A percentile compares a stretch with the other conserved stretches of the same genome.
Conservation (phyloP, 2,329 filamentous ascomycete genomes). For the Aspergillus caelatus region DNA sequence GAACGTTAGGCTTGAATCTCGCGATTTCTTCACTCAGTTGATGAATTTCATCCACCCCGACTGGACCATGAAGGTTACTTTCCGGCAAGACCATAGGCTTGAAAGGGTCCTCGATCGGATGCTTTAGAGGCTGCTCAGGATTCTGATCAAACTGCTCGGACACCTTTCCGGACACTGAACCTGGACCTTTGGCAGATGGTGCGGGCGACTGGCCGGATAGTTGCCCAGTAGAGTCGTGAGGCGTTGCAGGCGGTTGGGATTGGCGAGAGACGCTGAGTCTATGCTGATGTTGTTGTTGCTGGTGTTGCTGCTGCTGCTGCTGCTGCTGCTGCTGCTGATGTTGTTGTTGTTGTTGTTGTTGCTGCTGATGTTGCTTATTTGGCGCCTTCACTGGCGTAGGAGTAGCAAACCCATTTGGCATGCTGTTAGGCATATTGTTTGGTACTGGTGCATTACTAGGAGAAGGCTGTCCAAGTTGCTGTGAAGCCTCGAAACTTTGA, state of each 20-base stretch:
- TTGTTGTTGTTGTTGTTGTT: constrained; percentile 18
- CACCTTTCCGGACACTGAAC: constrained; percentile 31
- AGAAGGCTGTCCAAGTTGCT: constrained; percentile 36
- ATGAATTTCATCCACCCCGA: constrained; percentile 67
- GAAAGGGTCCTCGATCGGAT: constrained; percentile 48
- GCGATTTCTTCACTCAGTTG: constrained; percentile 69
- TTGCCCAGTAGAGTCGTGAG: constrained; percentile 32
- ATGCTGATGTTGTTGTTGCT: constrained; percentile 26
- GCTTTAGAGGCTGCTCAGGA: constrained; percentile 36
- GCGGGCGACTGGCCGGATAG: constrained; percentile 32
- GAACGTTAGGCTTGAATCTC: constrained; percentile 72
- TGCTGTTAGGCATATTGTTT: constrained; percentile 34
- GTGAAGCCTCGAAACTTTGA: constrained; percentile 48
- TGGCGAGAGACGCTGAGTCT: constrained; percentile 36
- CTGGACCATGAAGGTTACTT: constrained; percentile 69
- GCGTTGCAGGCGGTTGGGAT: constrained; percentile 35
- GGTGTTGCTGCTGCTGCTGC: constrained; percentile 19
- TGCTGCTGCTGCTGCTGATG: constrained; percentile 17
- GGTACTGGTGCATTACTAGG: constrained; percentile 33
- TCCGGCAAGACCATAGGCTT: constrained; percentile 50
- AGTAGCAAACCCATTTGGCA: constrained; percentile 45
- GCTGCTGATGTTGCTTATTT: constrained; percentile 32
- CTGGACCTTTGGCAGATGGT: constrained; percentile 30
- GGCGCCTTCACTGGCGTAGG: constrained; percentile 38
- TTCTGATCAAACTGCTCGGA: constrained; percentile 34